Conservation (phyloP, 2,329 filamentous ascomycete genomes). For the Colletotrichum noveboracense region DNA sequence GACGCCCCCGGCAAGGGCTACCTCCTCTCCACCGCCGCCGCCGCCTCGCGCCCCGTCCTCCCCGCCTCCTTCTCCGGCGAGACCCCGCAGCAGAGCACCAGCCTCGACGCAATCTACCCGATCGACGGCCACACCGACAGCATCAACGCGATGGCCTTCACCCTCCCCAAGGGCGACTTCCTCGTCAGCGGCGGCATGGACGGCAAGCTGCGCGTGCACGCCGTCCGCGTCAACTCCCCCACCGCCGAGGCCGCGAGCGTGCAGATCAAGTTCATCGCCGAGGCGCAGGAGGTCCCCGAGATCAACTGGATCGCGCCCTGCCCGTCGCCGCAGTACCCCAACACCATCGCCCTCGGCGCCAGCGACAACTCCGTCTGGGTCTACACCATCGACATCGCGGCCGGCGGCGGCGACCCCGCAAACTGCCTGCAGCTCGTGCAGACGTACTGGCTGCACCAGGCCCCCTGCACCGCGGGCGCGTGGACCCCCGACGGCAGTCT, state of each 20-base stretch:
- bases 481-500: constrained; percentile 91
- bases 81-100: constrained; percentile 55
- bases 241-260: constrained; percentile 47
- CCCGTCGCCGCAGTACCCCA: constrained; percentile 73
- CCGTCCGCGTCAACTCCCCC: constrained; percentile 48
- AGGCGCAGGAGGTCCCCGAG: constrained; percentile 89
- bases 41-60: constrained; percentile 69
- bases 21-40: constrained; percentile 77
- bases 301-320: constrained; percentile 89
- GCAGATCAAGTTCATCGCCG: constrained; percentile 67
- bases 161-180: constrained; percentile 81
- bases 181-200: constrained; percentile 88
- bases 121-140: constrained; percentile 93
- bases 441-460: constrained; percentile 91
- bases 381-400: constrained; percentile 77
- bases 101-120: constrained; percentile 70
- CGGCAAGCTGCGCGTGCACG: constrained; percentile 78
- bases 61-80: constrained; percentile 71
- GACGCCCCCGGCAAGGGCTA: constrained; percentile 79
- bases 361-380: constrained; percentile 95
- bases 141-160: constrained; percentile 86
- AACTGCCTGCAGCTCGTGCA: constrained; percentile 76
- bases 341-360: constrained; percentile 86
- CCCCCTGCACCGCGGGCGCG: constrained; percentile 82
- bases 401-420: constrained; percentile 57